These are phyloP conservation scores for Galeopsis tetrahit DNA, from an alignment of 257 asterid genomes.

Conservation along the genomic window DNA sequence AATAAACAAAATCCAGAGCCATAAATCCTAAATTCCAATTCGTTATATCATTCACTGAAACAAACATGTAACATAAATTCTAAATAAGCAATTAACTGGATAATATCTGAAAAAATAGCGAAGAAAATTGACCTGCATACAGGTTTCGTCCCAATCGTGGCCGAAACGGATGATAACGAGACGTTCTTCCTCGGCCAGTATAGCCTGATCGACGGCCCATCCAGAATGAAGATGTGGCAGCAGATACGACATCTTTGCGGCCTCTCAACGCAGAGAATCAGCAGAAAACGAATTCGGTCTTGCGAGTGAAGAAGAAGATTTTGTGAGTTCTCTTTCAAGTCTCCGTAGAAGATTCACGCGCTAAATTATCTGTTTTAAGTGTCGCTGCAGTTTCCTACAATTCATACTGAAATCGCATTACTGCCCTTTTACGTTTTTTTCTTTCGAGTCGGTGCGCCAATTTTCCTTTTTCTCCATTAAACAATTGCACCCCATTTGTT, in stretches of 20 bases:
- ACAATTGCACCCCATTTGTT: too few species aligned
- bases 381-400: slow-evolving; percentile 23
- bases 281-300: not conserved
- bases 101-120: slow-evolving; percentile 6
- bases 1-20: slow-evolving; percentile 5
- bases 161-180: slow-evolving; percentile 94
- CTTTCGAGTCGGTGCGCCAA: not conserved
- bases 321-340: not conserved
- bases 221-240: slow-evolving; percentile 95
- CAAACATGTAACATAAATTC: not conserved
- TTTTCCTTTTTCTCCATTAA: too few species aligned
- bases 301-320: not conserved
- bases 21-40: not conserved
- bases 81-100: not conserved
- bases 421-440: not conserved
- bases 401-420: not conserved
- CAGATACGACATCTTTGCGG: slow-evolving; percentile 70
- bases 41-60: not conserved
- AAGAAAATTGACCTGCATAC: slow-evolving; percentile 74
- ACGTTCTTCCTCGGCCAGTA: slow-evolving; percentile 95
- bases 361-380: not conserved
- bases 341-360: slow-evolving; percentile 3
- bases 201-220: slow-evolving; percentile 96
- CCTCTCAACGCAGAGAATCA: slow-evolving; percentile 16
- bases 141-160: slow-evolving; percentile 95